Evolutionary conservation across 2,329 filamentous ascomycete genomes (phyloP).

Genomic region (Chrysosporium keratinophilum): DNA sequence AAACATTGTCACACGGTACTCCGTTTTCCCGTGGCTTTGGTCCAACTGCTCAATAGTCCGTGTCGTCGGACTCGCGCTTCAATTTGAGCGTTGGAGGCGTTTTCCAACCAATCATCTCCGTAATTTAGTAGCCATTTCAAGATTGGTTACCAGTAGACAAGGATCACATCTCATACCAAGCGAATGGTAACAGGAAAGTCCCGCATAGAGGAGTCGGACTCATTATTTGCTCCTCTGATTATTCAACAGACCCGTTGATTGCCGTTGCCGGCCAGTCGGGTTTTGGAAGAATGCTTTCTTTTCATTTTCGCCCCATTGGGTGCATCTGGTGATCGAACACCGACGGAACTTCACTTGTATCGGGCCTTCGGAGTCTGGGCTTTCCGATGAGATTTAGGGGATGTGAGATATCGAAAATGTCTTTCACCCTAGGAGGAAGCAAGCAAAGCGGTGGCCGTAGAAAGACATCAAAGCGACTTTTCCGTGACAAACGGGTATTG

Average conservation of each 20-base stretch:
- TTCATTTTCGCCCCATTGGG: neutral
- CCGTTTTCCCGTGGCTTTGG: too few relatives aligned
- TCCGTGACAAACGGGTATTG: too few relatives aligned
- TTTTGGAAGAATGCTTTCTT: neutral
- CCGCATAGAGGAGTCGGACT: neutral
- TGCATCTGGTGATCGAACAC: neutral
- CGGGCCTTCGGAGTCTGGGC: neutral
- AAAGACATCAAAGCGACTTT: too few relatives aligned
- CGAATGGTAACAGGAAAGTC: too few relatives aligned
- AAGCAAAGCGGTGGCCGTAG: too few relatives aligned
- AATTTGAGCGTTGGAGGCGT: neutral
- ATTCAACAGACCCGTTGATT: neutral
- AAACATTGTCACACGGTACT: too few relatives aligned
- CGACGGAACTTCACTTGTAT: conserved; percentile 4
- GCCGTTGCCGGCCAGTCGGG: conserved; percentile 2
- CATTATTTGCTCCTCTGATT: neutral
- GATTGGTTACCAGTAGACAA: neutral
- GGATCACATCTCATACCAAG: neutral
- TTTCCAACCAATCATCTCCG: neutral
- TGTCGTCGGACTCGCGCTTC: too few relatives aligned
- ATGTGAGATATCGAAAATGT: too few relatives aligned
- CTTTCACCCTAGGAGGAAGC: too few relatives aligned
- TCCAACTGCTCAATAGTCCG: too few relatives aligned
- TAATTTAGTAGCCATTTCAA: too few relatives aligned
- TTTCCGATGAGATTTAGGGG: too few relatives aligned